Evolutionary conservation across 345 rosid genomes (phyloP).

Genomic region (Camelina laxa): DNA sequence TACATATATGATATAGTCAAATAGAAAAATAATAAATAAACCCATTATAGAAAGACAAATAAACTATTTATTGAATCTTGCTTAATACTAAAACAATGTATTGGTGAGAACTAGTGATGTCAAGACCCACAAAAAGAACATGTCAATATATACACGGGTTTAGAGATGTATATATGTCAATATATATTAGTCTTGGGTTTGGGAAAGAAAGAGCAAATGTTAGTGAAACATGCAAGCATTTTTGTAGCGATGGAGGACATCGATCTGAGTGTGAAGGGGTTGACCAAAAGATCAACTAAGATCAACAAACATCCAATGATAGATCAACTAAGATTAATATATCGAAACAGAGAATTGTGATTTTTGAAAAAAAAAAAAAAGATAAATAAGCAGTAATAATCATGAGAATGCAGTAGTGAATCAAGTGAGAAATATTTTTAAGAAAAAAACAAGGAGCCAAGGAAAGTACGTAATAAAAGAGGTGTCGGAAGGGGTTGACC

Average conservation of each 20-base stretch:
- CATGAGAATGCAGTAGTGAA: too few species aligned
- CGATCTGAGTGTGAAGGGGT: constrained; percentile 35
- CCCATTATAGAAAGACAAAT: neutral
- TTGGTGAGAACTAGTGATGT: constrained; percentile 2
- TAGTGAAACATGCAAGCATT: constrained; percentile 45
- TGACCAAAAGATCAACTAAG: too few species aligned
- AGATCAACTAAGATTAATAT: neutral
- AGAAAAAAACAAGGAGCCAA: neutral
- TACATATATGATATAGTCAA: neutral
- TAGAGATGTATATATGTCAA: neutral
- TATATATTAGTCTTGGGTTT: constrained; percentile 37
- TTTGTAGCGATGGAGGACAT: constrained; percentile 40
- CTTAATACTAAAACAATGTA: neutral
- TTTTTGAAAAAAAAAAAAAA: neutral
- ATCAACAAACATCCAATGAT: constrained; percentile 11
- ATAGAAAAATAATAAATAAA: neutral
- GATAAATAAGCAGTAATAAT: neutral
- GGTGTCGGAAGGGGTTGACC: constrained; percentile 44
- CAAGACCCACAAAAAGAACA: constrained; percentile 18
- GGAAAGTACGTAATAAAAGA: constrained; percentile 32
- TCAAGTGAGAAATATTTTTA: too few species aligned
- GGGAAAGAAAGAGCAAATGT: constrained; percentile 38
- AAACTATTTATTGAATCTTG: neutral
- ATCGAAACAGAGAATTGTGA: neutral
- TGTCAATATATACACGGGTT: neutral